phyloP scores from a whole-genome alignment of 495 filamentous ascomycete species.

The Aeminium ludgeri region DNA sequence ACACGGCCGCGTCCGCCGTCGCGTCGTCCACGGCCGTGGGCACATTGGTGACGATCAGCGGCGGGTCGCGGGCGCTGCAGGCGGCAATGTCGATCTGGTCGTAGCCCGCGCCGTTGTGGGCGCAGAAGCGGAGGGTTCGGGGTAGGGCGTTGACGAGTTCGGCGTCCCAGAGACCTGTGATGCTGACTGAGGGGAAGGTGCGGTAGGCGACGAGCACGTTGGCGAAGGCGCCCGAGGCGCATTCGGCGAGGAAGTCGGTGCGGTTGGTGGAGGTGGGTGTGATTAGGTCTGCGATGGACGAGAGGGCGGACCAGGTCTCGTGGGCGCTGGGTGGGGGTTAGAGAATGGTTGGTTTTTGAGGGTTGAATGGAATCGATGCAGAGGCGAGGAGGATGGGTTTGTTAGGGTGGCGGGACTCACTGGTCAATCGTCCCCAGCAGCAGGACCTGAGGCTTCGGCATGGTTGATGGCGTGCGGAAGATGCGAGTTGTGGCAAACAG shows the following conservation, averaged over 20 bases:
- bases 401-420: no score
- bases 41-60: slow-evolving; percentile 61
- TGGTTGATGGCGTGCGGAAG: slow-evolving; percentile 1
- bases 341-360: no score
- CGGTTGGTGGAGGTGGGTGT: slow-evolving; percentile 36
- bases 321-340: slow-evolving; percentile 25
- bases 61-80: slow-evolving; percentile 41
- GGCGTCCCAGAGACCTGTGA: slow-evolving; percentile 43
- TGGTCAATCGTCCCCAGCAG: slow-evolving; percentile 24
- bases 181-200: slow-evolving; percentile 47
- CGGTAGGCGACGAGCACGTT: slow-evolving; percentile 55
- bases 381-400: no score
- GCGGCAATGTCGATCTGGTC: slow-evolving; percentile 60
- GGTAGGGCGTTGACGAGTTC: slow-evolving; percentile 44
- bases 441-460: slow-evolving; percentile 23
- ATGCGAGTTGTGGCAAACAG: no score
- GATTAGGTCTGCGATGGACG: slow-evolving; percentile 34
- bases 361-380: no score
- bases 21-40: slow-evolving; percentile 66
- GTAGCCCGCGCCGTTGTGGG: slow-evolving; percentile 73
- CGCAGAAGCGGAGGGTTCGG: slow-evolving; percentile 53
- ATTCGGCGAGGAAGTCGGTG: slow-evolving; percentile 57
- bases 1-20: slow-evolving; percentile 63
- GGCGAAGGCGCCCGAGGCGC: slow-evolving; percentile 47
- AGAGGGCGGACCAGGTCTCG: slow-evolving; percentile 33